Percentiles rank a stretch among this genome's conserved stretches.
phyloP scores from a whole-genome alignment of 2,329 filamentous ascomycete genomes.

The Neocatenulostroma microsporum region DNA sequence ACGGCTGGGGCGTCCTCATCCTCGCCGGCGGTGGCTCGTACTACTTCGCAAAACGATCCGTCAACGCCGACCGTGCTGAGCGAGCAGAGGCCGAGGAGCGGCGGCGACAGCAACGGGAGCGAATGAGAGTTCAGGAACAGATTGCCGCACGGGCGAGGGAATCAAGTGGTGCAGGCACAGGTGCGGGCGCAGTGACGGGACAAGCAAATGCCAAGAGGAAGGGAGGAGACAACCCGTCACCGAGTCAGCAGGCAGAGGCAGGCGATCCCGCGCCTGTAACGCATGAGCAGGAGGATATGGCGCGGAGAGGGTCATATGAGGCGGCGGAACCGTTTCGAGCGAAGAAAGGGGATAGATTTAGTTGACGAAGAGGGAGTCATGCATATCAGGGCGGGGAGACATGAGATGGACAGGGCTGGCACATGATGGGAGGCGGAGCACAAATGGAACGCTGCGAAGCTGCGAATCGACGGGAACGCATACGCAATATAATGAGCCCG shows the following conservation, averaged over 20 bases:
- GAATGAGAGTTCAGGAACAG: constrained; percentile 19
- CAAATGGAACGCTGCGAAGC: too few species aligned
- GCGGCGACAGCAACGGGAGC: constrained; percentile 33
- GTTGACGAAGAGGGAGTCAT: too few species aligned
- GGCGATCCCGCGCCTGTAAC: constrained; percentile 75
- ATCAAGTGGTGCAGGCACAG: constrained; percentile 8
- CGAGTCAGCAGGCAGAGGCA: constrained; percentile 12
- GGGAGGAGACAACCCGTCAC: constrained; percentile 22
- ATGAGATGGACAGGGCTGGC: too few species aligned
- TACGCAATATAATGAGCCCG: too few species aligned
- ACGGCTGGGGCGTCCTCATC: constrained; percentile 87
- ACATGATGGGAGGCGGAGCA: too few species aligned
- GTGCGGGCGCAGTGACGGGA: constrained; percentile 8
- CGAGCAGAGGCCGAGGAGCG: constrained; percentile 64
- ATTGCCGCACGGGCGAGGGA: neutral
- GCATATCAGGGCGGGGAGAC: too few species aligned
- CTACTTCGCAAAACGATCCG: constrained; percentile 88
- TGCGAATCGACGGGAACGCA: too few species aligned
- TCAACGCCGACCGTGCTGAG: constrained; percentile 78
- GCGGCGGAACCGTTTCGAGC: constrained; percentile 65
- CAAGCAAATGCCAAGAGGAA: constrained; percentile 10
- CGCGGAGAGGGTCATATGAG: constrained; percentile 88
- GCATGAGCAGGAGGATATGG: constrained; percentile 62
- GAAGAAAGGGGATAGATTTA: constrained; percentile 78
- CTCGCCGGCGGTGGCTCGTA: constrained; percentile 84